A percentile compares a stretch with the other conserved stretches of the same genome.
phyloP scores from a whole-genome alignment of 768 basidiomycete species.

The Lentinula lateritia region DNA sequence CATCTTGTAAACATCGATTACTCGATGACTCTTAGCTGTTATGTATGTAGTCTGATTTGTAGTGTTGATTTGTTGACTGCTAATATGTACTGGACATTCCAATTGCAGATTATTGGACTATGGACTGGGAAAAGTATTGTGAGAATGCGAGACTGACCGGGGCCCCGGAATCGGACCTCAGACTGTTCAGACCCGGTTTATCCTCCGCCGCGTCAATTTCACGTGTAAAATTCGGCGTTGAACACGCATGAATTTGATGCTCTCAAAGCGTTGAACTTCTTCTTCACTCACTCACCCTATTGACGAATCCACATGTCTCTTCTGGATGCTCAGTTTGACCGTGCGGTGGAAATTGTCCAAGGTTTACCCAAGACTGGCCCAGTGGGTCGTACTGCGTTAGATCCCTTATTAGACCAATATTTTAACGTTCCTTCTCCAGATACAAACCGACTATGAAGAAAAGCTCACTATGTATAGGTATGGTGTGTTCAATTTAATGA shows the following conservation, averaged over 20 bases:
- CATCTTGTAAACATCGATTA: no score
- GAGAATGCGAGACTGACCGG: no score
- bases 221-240: neutral
- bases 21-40: no score
- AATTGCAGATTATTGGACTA: no score
- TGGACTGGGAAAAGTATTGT: no score
- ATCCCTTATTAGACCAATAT: neutral
- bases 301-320: conserved; percentile 20
- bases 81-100: no score
- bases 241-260: neutral
- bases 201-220: no score
- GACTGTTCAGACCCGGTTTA: no score
- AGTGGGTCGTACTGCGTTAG: neutral
- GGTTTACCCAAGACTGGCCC: conserved; percentile 89
- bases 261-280: neutral
- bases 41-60: no score
- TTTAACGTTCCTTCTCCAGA: conserved; percentile 18
- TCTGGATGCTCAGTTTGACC: conserved; percentile 83
- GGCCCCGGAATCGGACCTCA: no score
- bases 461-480: conserved; percentile 92
- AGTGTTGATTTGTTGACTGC: no score
- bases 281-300: neutral
- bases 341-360: conserved; percentile 93
- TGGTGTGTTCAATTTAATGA: conserved; percentile 13
- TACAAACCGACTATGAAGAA: conserved; percentile 94